Base-by-base conservation (phyloP, 2,329 filamentous ascomycete species). In the Paecilomyces sp. region DNA sequence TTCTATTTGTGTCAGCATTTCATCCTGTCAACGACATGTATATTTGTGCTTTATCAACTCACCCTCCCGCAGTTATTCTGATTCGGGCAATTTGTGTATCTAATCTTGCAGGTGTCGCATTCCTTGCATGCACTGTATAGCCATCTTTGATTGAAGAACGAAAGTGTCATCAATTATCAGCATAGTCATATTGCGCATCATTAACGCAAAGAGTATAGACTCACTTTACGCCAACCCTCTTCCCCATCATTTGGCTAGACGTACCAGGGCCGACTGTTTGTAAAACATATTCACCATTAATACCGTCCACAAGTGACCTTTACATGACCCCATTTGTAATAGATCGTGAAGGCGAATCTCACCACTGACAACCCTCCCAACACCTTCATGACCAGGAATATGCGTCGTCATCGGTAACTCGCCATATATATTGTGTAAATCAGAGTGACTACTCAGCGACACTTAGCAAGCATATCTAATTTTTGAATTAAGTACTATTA, bases 361-460 rank as follows among this genome's bases (percentile, higher is more conserved):
- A 53, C 51, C 9, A 24, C 8, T 18, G 2, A 76, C 71, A 3
- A 77, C 71, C 3, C 63, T 62, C 0, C 75, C 75, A 4, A 77
- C 68, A n/a, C 74, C 75, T 57, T 77, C 75, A 57, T 77, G 74
- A 0, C 75, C 75, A 0, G 74, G 73, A 0, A 77, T 68, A 57
- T 74, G 65, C 6, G 72, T 75, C 61, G 55, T 63, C 73, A 76
- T 57, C 61, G 67, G 50, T 67, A 73, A 58, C 62, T 71, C 63
- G 5, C 69, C 70, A 25, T 67, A 65, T 1, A 76, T 68, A 54
- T 74, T 74, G 51, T 70, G 70, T 61, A 74, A 72, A 62, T 77
- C 75, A 0, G 74, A 76, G 60, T 77, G 74, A 61, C 67, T 69
- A 54, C 30, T 22, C 31, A 55, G 11, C 3, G 22, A 22, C 22